phyloP scores from a whole-genome alignment of 2,329 filamentous ascomycete genomes.

The Cercospora sp. region DNA sequence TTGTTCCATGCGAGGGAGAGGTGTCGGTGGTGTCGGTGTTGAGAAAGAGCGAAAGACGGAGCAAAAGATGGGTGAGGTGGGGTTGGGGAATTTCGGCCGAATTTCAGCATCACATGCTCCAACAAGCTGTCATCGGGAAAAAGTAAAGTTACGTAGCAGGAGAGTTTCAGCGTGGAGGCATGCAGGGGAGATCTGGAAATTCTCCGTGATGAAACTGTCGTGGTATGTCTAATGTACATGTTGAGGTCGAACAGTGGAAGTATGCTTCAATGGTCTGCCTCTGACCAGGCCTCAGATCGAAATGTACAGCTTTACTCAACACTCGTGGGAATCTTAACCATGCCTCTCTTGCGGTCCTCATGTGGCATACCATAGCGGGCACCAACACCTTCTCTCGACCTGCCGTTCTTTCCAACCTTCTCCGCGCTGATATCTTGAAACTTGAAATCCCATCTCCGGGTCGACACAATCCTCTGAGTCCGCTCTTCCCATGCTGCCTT shows the following conservation, averaged over 20 bases:
- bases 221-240: conserved; percentile 18
- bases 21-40: conserved; percentile 1
- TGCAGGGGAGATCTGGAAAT: neutral
- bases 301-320: conserved; percentile 45
- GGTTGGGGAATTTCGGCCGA: conserved; percentile 13
- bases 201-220: neutral
- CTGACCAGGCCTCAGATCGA: neutral
- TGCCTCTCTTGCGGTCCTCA: conserved; percentile 62
- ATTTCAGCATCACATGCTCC: conserved; percentile 17
- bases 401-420: conserved; percentile 56
- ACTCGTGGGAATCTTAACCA: conserved; percentile 63
- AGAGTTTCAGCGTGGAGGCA: neutral
- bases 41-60: neutral
- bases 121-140: neutral
- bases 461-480: conserved; percentile 48
- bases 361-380: conserved; percentile 63
- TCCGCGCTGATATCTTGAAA: conserved; percentile 60
- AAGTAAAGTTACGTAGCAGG: neutral
- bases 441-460: conserved; percentile 60
- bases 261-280: neutral
- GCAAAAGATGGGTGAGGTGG: conserved; percentile 13
- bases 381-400: conserved; percentile 55
- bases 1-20: conserved; percentile 5
- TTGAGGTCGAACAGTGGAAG: neutral
- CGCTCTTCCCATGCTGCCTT: conserved; percentile 47